Evolutionary conservation across 2,329 filamentous ascomycete species (phyloP), one percentile per base, ranked within the genome.

Genomic region (Colletotrichum noveboracense): DNA sequence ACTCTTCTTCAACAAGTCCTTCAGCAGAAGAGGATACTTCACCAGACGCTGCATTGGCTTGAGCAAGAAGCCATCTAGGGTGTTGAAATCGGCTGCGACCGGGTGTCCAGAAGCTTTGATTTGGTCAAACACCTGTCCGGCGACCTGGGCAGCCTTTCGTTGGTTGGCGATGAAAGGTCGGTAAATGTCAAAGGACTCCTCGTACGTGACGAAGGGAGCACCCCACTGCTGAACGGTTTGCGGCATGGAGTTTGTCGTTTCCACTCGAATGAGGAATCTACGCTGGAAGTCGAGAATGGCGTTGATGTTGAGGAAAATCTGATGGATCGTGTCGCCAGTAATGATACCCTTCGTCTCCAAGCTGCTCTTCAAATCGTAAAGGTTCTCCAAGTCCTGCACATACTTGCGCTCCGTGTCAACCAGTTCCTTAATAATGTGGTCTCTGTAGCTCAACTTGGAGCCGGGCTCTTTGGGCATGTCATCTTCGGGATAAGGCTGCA

Each of bases 81-180:
- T 95, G 77, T 96, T 96, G 74, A 95, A 95, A 80, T 96, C 95
- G 76, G 95, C 93, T 7, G 97, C 95, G 81, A 98, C 97, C 79
- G 90, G 92, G 69, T 92, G 95, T 66, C 91, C 94, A 58, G 95
- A 95, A 36, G 91, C 86, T 78, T 91, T 91, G 68, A 98, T 95
- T 83, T 97, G 97, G 80, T 97, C 94, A 83, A 97, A 98, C 76
- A 96, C 93, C 75, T 93, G 91, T 79, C 94, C 93, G 16, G 96
- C 96, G n/a, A 95, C 91, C 79, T 94, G 91, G 69, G 96, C 96
- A 74, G 96, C 97, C 82, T 95, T 96, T 79, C 95, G 93, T 86
- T 98, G 96, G 82, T 99, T 99, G 38, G 97, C 95, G 79, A 98
- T 98, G 81, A 98, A 99, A 3, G 96, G 96, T 81, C 98, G 95